phyloP scores from a whole-genome alignment of 441 rosid genomes.

The Metrosideros polymorpha region DNA sequence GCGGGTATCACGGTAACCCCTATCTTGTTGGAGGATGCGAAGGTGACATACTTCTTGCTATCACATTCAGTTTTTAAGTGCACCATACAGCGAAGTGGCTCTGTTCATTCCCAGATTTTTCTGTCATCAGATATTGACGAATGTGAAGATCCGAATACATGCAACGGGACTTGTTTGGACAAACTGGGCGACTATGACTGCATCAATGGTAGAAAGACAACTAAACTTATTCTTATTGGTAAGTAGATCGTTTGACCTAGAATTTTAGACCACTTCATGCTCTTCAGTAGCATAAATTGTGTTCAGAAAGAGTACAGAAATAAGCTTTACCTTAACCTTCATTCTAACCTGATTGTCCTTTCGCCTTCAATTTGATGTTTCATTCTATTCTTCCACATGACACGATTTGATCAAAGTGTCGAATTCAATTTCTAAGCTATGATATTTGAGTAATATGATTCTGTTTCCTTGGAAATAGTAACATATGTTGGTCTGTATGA shows the following conservation, averaged over 20 bases:
- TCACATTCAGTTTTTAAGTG: fast-evolving
- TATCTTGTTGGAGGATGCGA: background rate
- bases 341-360: background rate
- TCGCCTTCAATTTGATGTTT: background rate
- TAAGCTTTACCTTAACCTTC: background rate
- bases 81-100: background rate
- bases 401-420: fast-evolving
- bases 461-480: too few species aligned
- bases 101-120: background rate
- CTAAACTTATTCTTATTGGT: background rate
- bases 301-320: too few species aligned
- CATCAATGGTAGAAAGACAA: background rate
- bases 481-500: too few species aligned
- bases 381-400: background rate
- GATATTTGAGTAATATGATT: too few species aligned
- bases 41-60: background rate
- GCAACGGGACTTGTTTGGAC: fast-evolving
- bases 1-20: background rate
- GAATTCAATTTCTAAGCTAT: background rate
- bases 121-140: background rate
- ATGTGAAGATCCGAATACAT: fast-evolving
- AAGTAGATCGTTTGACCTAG: background rate
- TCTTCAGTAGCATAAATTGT: background rate
- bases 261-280: background rate
- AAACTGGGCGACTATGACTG: background rate